A percentile compares a stretch with the other conserved stretches of the same genome.
Evolutionary conservation across 306 rosid species (phyloP).

Genomic region (Carpinus viminea): DNA sequence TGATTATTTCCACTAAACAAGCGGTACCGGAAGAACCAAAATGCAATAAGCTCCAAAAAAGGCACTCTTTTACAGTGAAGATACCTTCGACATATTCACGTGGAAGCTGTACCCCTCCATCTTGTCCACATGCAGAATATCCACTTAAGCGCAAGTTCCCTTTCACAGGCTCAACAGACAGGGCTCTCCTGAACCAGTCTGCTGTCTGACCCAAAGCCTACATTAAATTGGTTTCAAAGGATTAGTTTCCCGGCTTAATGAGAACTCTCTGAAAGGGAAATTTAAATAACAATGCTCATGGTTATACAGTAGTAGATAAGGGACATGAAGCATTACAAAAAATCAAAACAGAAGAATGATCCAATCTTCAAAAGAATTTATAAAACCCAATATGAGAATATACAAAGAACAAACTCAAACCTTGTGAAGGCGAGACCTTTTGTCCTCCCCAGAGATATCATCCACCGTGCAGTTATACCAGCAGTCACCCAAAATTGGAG

Average conservation of each 20-base stretch:
- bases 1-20: not conserved
- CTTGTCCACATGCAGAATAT: slow-evolving; percentile 99
- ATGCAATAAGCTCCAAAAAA: slow-evolving; percentile 11
- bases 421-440: slow-evolving; percentile 80
- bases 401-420: slow-evolving; percentile 36
- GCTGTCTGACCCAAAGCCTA: slow-evolving; percentile 97
- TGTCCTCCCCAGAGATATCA: slow-evolving; percentile 92
- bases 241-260: slow-evolving; percentile 22
- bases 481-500: slow-evolving; percentile 87
- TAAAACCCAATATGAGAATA: slow-evolving; percentile 10
- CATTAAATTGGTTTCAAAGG: slow-evolving; percentile 26
- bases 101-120: slow-evolving; percentile 98
- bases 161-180: slow-evolving; percentile 95
- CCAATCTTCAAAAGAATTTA: not conserved
- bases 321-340: not conserved
- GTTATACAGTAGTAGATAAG: not conserved
- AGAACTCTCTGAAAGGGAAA: not conserved
- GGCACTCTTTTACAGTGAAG: slow-evolving; percentile 14
- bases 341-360: slow-evolving; percentile 12
- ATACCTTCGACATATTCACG: slow-evolving; percentile 89
- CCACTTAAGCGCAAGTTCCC: slow-evolving; percentile 95
- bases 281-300: not conserved
- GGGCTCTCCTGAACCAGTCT: slow-evolving; percentile 90
- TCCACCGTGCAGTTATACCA: slow-evolving; percentile 96
- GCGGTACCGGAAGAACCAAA: not conserved